Conservation (phyloP, 345 rosid species). For the Salix koriyanagi region DNA sequence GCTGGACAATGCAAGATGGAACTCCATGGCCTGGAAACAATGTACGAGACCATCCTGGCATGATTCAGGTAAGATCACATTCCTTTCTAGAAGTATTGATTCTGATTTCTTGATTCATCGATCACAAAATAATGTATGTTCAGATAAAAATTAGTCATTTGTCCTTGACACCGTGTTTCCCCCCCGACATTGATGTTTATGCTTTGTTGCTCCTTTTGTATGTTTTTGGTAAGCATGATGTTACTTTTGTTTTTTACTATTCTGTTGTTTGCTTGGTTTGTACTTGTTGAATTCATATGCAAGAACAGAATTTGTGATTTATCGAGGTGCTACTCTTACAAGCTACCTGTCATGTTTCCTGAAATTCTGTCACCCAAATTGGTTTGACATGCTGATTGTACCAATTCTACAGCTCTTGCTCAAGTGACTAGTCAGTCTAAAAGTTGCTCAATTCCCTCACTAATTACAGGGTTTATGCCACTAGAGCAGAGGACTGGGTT, state of each 20-base stretch:
- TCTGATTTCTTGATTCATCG: not conserved
- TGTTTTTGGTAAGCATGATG: not conserved
- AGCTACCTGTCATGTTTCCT: not conserved
- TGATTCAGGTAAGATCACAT: slow-evolving; percentile 78
- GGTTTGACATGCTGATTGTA: not conserved
- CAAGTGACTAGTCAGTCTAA: not conserved
- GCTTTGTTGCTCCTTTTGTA: no score
- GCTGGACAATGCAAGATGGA: slow-evolving; percentile 99
- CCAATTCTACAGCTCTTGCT: not conserved
- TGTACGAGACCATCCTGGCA: slow-evolving; percentile 96
- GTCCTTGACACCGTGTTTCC: not conserved
- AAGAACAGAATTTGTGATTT: not conserved
- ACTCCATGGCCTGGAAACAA: slow-evolving; percentile 98
- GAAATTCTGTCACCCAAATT: not conserved
- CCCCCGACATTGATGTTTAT: no score
- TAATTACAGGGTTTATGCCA: not conserved
- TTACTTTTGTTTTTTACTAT: not conserved
- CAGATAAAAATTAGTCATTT: not conserved
- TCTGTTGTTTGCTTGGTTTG: not conserved
- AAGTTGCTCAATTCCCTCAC: not conserved
- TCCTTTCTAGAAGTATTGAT: not conserved
- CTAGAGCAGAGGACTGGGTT: not conserved
- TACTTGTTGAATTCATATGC: not conserved
- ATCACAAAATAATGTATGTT: not conserved
- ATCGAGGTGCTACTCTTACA: not conserved